These are phyloP conservation scores for Lachancea sp. DNA, from an alignment of 805 yeast genomes.

Conservation along the genomic window DNA sequence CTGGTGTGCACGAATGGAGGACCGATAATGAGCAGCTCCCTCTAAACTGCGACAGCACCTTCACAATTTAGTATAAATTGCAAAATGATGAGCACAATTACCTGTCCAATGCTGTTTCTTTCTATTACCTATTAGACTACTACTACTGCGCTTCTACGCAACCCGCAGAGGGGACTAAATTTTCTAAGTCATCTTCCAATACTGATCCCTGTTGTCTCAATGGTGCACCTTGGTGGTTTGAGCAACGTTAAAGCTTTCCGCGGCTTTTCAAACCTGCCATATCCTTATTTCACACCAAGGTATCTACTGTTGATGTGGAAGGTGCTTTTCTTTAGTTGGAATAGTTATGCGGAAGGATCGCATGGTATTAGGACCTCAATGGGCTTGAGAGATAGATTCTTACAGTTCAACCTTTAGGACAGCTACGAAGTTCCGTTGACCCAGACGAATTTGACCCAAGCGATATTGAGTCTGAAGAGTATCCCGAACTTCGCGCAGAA, in stretches of 20 bases:
- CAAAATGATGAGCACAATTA: slow-evolving; percentile 1
- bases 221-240: slow-evolving; percentile 9
- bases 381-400: slow-evolving; percentile 5
- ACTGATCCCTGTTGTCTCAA: slow-evolving; percentile 5
- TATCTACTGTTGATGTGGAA: background rate
- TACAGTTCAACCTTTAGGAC: slow-evolving; percentile 3
- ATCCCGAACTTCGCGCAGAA: background rate
- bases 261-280: slow-evolving; percentile 7
- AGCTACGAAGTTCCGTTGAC: background rate
- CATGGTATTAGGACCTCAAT: slow-evolving; percentile 1
- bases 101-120: slow-evolving; percentile 4
- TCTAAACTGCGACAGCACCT: no score
- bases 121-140: slow-evolving; percentile 4
- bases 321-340: background rate
- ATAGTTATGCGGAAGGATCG: slow-evolving; percentile 2
- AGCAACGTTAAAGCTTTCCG: slow-evolving; percentile 3
- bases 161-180: background rate
- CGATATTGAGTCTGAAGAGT: slow-evolving; percentile 1
- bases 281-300: slow-evolving; percentile 4
- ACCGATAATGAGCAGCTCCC: no score
- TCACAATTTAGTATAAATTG: no score
- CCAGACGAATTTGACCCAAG: no score
- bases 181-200: background rate
- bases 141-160: slow-evolving; percentile 3
- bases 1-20: no score